These are phyloP conservation scores for Paraphysoderma sedebokerense DNA, from an alignment of 371 early-diverging fungal genomes.

Conservation along the genomic window DNA sequence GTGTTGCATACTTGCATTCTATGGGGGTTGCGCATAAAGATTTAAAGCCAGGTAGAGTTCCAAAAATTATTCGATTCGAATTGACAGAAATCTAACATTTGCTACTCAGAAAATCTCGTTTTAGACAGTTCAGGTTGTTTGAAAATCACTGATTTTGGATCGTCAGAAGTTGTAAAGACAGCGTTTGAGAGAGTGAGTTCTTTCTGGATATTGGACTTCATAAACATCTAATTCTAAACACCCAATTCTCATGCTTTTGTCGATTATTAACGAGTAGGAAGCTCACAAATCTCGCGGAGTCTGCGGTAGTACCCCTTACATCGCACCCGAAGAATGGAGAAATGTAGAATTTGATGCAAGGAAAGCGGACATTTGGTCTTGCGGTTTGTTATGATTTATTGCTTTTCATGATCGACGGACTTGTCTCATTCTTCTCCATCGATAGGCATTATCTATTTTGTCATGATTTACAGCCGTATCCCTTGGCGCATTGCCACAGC, in stretches of 20 bases:
- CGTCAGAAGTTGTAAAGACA: constrained; percentile 84
- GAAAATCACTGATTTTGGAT: constrained; percentile 97
- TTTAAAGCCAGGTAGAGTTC: not conserved
- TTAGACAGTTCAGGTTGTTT: constrained; percentile 56
- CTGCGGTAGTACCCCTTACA: constrained; percentile 81
- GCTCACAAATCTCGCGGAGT: constrained; percentile 49
- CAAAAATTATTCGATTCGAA: not conserved
- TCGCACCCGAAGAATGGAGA: constrained; percentile 65
- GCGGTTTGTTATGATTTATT: not conserved
- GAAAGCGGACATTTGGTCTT: constrained; percentile 59
- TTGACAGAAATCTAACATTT: not conserved
- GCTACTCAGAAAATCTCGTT: constrained; percentile 73
- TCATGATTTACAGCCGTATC: constrained; percentile 53
- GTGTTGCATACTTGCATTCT: constrained; percentile 74
- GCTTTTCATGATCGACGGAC: not conserved
- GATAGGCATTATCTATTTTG: constrained; percentile 62
- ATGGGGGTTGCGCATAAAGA: constrained; percentile 80
- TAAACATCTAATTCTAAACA: too few species aligned
- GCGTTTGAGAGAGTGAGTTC: too few species aligned
- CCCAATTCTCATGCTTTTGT: not conserved
- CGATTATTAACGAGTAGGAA: constrained; percentile 18
- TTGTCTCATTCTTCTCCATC: not conserved
- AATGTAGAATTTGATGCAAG: constrained; percentile 42
- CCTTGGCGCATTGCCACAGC: constrained; percentile 60
- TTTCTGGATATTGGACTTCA: too few species aligned